phyloP scores from a whole-genome alignment of 495 filamentous ascomycete species.

The Mycothermus thermophilus region DNA sequence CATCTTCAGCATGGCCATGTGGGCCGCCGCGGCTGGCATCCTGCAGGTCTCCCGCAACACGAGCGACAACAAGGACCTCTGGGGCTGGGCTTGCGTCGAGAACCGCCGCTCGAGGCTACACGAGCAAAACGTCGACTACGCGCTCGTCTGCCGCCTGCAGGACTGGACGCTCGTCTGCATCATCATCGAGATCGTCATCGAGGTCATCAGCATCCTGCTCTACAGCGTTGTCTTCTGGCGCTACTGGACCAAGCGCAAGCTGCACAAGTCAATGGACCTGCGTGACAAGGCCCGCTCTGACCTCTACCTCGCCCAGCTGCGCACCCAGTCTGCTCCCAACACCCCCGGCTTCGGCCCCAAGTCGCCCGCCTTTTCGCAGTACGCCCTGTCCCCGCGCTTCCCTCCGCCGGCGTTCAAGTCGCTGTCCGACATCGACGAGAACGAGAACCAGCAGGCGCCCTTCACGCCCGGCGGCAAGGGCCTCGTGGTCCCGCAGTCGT shows the following conservation, averaged over 20 bases:
- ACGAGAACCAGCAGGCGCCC: slow-evolving; percentile 27
- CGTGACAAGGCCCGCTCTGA: slow-evolving; percentile 89
- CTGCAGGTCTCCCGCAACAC: slow-evolving; percentile 62
- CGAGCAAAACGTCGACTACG: slow-evolving; percentile 66
- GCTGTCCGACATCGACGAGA: slow-evolving; percentile 35
- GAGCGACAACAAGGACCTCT: slow-evolving; percentile 70
- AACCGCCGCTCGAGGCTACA: slow-evolving; percentile 69
- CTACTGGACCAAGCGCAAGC: slow-evolving; percentile 84
- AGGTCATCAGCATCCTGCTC: slow-evolving; percentile 77
- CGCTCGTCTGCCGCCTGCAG: slow-evolving; percentile 87
- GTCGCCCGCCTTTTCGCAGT: slow-evolving; percentile 39
- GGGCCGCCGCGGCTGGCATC: slow-evolving; percentile 74
- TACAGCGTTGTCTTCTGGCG: slow-evolving; percentile 94
- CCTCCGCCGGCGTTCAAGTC: slow-evolving; percentile 35
- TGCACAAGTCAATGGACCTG: slow-evolving; percentile 90
- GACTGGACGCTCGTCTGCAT: slow-evolving; percentile 94
- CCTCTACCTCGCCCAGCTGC: slow-evolving; percentile 89
- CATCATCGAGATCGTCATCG: slow-evolving; percentile 92
- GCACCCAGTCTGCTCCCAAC: slow-evolving; percentile 84
- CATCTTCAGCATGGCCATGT: slow-evolving; percentile 85
- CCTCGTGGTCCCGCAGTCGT: slow-evolving; percentile 30
- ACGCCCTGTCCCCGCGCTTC: slow-evolving; percentile 41
- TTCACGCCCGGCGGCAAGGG: slow-evolving; percentile 33
- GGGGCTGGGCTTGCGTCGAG: slow-evolving; percentile 91
- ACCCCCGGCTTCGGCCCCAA: slow-evolving; percentile 72